Evolutionary conservation across 192 early-diverging fungal species (phyloP).

Genomic region (Haplosporangium gracile): DNA sequence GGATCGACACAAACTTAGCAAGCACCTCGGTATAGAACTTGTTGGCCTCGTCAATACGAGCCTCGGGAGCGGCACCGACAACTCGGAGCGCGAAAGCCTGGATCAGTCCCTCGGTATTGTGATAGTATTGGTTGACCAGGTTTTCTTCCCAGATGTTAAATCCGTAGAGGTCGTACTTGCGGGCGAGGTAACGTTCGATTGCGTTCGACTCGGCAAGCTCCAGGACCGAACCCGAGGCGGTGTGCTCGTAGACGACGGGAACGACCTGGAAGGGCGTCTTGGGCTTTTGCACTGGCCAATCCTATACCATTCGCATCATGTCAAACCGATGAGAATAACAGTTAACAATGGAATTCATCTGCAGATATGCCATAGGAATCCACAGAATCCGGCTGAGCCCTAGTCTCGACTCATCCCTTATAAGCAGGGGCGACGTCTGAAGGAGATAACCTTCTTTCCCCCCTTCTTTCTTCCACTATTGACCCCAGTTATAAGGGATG

Average conservation of each 20-base stretch:
- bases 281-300: slow-evolving; percentile 28
- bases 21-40: slow-evolving; percentile 15
- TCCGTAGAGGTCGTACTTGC: slow-evolving; percentile 25
- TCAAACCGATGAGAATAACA: not conserved
- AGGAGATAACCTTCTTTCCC: not conserved
- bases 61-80: slow-evolving; percentile 19
- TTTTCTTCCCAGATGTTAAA: slow-evolving; percentile 39
- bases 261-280: slow-evolving; percentile 25
- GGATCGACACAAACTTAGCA: slow-evolving; percentile 39
- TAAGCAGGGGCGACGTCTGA: not conserved
- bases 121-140: slow-evolving; percentile 33
- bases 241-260: slow-evolving; percentile 37
- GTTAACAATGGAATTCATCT: too few species aligned
- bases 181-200: slow-evolving; percentile 48
- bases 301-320: not conserved
- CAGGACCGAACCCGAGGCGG: slow-evolving; percentile 9
- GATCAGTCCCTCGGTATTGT: slow-evolving; percentile 6
- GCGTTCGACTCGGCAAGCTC: slow-evolving; percentile 25
- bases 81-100: not conserved
- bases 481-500: not conserved
- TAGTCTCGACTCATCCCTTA: not conserved
- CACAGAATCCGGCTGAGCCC: too few species aligned
- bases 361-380: too few species aligned
- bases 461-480: not conserved
- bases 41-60: slow-evolving; percentile 4